Conservation (phyloP, 2,329 filamentous ascomycete genomes). For the Alternaria triticina region DNA sequence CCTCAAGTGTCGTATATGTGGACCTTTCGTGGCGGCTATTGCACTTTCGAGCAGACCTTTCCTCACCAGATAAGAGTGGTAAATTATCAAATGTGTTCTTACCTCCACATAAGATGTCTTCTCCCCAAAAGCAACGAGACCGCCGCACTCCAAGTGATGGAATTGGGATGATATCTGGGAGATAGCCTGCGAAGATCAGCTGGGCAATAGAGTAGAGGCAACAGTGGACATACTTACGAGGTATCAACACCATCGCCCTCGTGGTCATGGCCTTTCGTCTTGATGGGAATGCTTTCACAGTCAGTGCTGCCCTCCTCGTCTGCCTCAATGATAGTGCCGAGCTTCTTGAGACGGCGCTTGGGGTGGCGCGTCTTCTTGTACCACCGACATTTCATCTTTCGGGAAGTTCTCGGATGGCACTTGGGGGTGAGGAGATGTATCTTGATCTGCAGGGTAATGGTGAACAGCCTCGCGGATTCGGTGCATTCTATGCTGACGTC, state of each 20-base stretch:
- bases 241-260: not conserved
- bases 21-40: no score
- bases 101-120: no score
- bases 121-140: no score
- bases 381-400: not conserved
- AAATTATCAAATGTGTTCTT: no score
- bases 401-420: not conserved
- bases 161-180: no score
- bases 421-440: not conserved
- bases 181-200: not conserved
- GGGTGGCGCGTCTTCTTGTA: not conserved
- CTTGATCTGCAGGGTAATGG: not conserved
- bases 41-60: no score
- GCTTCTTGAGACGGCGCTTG: not conserved
- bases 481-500: not conserved
- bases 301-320: not conserved
- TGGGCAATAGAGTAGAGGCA: not conserved
- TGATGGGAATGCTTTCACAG: not conserved
- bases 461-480: not conserved
- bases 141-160: no score
- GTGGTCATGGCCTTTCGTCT: not conserved
- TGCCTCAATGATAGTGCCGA: not conserved
- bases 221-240: not conserved
- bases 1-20: no score
- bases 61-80: no score